Evolutionary conservation across 805 yeast genomes (phyloP), one percentile per base, ranked within the genome.

Genomic region (Kluyveromyces wickerhamii): DNA sequence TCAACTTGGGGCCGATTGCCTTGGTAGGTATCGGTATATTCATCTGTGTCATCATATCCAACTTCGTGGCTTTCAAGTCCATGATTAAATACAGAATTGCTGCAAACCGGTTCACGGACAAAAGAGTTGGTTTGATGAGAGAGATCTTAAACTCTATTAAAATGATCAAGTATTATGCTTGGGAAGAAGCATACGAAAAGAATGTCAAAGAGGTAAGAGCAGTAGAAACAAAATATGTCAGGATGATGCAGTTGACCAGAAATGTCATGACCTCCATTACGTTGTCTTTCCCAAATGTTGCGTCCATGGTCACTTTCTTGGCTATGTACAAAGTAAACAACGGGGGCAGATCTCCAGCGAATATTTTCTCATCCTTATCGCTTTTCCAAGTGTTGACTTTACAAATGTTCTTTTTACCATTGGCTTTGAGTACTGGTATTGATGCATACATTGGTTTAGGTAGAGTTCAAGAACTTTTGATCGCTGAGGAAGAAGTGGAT

Each of bases 101-200:
- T n/a, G 77, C 84, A 7, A 75, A 74, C 37, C 60, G 59, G 2
- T 72, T 62, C 48, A 88, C 95, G 2, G 97, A 88, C 56, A 57
- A 63, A 14, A 76, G 97, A 50, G 85, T 88, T 15, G 68, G 75
- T 30, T 66, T 74, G 32, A 77, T 86, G 55, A 79, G 83, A 44
- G 97, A 88, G 56, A 73, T 86, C 19, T 65, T 88, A 43, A 76
- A 72, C 50, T 76, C 81, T 44, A 72, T 88, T 69, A 84, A 82
- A 51, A 71, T 80, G 63, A 83, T 88, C 56, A 88, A 88, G 62
- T 82, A 72, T 54, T 88, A 87, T 54, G 83, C 94, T 1, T 88
- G 96, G 96, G 96, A 88, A 59, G 67, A 66, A 21, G 87, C 96
- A 1, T 88, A 85, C 53, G 67, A 67, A 35, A 55, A 67, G 7